Conservation (phyloP, 164 flowering plant genomes). For the Piper betle region DNA sequence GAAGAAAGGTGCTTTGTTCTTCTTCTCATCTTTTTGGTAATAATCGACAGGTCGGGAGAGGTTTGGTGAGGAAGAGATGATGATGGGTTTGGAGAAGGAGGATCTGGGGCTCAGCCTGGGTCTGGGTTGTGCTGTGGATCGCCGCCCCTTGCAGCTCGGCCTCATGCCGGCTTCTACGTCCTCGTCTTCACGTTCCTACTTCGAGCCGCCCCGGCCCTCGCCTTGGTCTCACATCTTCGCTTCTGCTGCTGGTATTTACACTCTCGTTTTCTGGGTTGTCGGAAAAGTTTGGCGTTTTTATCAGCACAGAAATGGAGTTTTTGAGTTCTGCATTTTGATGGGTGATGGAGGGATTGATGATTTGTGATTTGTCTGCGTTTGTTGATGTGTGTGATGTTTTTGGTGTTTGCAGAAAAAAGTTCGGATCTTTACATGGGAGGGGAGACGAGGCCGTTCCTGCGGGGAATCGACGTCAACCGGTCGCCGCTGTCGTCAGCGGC, state of each 20-base stretch:
- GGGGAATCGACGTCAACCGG: slow-evolving; percentile 16
- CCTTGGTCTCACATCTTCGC: slow-evolving; percentile 2
- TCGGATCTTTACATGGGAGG: slow-evolving; percentile 7
- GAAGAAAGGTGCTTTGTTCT: no score
- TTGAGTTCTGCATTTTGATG: no score
- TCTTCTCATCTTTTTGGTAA: not conserved
- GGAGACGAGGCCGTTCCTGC: slow-evolving; percentile 7
- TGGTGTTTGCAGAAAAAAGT: slow-evolving; percentile 1
- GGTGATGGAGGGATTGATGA: no score
- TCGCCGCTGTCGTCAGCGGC: slow-evolving; percentile 2
- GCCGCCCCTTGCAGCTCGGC: slow-evolving; percentile 2
- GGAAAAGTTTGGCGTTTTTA: not conserved
- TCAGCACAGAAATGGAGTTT: not conserved
- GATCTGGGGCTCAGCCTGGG: slow-evolving; percentile 57
- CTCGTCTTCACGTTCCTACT: slow-evolving; percentile 1
- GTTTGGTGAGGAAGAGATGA: not conserved
- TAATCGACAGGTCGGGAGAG: not conserved
- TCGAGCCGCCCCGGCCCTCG: not conserved
- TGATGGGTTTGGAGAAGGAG: slow-evolving; percentile 42
- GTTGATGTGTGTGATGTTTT: no score
- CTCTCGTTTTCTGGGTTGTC: no score
- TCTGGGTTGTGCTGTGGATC: slow-evolving; percentile 1
- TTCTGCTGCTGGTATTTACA: not conserved
- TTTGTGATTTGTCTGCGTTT: no score
- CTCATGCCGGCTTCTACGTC: slow-evolving; percentile 6